These are phyloP conservation scores for Irpex sp. DNA, from an alignment of 1,284 basidiomycete species.

Conservation along the genomic window DNA sequence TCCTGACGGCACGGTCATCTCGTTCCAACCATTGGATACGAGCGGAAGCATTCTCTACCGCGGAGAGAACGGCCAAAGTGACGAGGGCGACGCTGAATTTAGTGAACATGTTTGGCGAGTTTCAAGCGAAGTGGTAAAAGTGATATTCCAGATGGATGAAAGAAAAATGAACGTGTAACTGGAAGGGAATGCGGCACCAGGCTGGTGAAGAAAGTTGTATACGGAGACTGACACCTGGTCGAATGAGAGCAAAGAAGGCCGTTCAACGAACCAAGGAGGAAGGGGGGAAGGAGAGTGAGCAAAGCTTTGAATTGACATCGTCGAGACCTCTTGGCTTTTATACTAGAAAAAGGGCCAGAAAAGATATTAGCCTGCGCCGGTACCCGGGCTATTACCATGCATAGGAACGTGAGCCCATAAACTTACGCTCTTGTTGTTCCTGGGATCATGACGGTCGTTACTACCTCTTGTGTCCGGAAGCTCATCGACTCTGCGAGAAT, in stretches of 20 bases:
- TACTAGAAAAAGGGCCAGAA: neutral
- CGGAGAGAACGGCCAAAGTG: constrained; percentile 35
- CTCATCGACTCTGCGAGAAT: neutral
- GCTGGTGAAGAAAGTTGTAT: constrained; percentile 23
- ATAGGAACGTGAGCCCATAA: neutral
- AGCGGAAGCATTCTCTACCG: constrained; percentile 37
- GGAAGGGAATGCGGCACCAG: constrained; percentile 20
- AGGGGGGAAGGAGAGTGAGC: constrained; percentile 22
- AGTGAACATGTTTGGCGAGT: constrained; percentile 38
- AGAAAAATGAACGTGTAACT: constrained; percentile 14
- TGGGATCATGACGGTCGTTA: constrained; percentile 6
- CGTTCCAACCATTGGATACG: constrained; percentile 48
- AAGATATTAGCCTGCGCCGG: neutral
- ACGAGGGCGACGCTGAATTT: constrained; percentile 36
- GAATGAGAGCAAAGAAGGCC: constrained; percentile 37
- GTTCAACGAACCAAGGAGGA: constrained; percentile 44
- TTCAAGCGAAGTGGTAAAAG: constrained; percentile 22
- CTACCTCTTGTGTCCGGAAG: neutral
- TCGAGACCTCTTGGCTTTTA: constrained; percentile 1
- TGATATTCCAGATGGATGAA: constrained; percentile 6
- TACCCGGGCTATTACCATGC: neutral
- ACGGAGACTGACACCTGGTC: constrained; percentile 43
- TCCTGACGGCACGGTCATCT: constrained; percentile 37
- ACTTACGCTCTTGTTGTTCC: constrained; percentile 1
- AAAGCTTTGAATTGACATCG: neutral